Conservation (phyloP, 2,329 filamentous ascomycete species). For the Cadophora gregata region DNA sequence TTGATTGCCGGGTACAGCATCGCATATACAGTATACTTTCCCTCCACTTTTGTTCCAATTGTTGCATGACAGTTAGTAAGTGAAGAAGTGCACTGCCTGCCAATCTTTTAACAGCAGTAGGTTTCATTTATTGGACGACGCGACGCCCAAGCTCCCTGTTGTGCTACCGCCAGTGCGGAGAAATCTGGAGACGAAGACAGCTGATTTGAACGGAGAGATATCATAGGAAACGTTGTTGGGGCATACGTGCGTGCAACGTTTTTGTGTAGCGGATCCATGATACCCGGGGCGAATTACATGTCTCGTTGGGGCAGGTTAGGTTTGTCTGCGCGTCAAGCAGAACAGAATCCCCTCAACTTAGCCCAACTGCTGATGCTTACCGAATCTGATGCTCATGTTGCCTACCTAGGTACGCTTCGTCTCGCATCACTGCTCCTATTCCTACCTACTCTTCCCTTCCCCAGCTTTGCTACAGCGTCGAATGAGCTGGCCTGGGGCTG, state of each 20-base stretch:
- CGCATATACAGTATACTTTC: background rate
- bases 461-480: background rate
- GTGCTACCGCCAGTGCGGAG: constrained; percentile 8
- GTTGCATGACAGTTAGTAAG: background rate
- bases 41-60: background rate
- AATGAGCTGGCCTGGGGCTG: background rate
- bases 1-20: background rate
- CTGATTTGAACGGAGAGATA: constrained; percentile 10
- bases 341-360: background rate
- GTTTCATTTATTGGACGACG: constrained; percentile 5
- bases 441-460: background rate
- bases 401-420: no score
- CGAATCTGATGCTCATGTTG: no score
- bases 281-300: background rate
- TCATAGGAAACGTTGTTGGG: background rate
- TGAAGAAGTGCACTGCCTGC: background rate
- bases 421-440: no score
- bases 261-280: background rate
- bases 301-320: background rate
- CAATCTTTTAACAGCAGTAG: background rate
- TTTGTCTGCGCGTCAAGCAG: constrained; percentile 6
- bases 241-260: constrained; percentile 2
- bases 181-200: constrained; percentile 9
- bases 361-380: background rate
- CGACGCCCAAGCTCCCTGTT: background rate